Evolutionary conservation across 805 yeast genomes (phyloP), one percentile per base, ranked within the genome.

Genomic region (Ogataea trehalophila): DNA sequence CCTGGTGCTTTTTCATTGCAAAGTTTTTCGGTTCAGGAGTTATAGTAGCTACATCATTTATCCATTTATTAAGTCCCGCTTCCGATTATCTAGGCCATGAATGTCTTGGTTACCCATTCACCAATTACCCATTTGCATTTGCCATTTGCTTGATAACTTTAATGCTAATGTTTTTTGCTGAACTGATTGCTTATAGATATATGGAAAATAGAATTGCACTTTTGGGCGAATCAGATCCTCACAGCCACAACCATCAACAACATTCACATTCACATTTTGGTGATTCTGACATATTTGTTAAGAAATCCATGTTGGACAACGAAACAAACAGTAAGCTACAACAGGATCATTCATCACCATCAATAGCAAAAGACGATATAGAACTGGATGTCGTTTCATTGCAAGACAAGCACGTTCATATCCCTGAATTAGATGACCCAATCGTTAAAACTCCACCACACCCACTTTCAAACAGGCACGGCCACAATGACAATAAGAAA

Each of bases 21-120:
- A 85, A 84, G 58, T 85, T 75, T 65, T 87, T 87, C 61, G 95
- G 95, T 51, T 83, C 91, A 3, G 95, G 95, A 46, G 92, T 87
- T 42, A 87, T 87, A 58, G 75, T 87, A 13, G 87, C 92, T 14
- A 87, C 95, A 1, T 87, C 91, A 0, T 85, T 87, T 57, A 80
- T 87, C 31, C 95, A 87, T 67, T 68, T 87, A 50, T 66, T 87
- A 49, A 73, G 78, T 51, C 92, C 89, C 0, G 92, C 94, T 4
- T 64, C 72, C 48, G 85, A 82, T 9, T 73, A 79, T 2, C 68
- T 86, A 41, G 59, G 73, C 1, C 59, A 76, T 41, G 76, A 69
- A 9, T 86, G 94, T 68, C 70, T 86, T 26, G 86, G 87, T 13
- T 83, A 80, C 35, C 74, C 76, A 0, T 78, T 79, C 58, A 69